phyloP scores from a whole-genome alignment of 2,329 filamentous ascomycete genomes.

The Xylaria sp. region DNA sequence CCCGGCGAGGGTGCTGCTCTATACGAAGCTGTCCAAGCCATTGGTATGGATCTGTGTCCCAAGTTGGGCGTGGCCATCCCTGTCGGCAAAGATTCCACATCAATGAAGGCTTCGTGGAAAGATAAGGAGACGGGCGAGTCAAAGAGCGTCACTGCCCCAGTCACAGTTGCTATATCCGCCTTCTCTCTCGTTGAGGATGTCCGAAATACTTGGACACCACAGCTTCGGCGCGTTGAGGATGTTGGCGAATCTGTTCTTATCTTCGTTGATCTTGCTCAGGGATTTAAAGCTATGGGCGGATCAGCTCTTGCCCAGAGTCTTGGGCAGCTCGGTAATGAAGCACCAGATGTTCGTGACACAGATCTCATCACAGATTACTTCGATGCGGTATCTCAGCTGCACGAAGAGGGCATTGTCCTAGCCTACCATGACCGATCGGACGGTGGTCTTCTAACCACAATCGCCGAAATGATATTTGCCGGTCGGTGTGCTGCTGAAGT shows the following conservation, averaged over 20 bases:
- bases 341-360: conserved; percentile 83
- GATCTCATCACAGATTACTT: conserved; percentile 88
- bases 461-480: conserved; percentile 98
- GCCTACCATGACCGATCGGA: conserved; percentile 31
- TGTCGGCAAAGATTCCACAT: conserved; percentile 97
- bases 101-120: conserved; percentile 98
- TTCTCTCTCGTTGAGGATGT: conserved; percentile 85
- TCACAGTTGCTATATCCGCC: conserved; percentile 89
- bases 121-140: conserved; percentile 67
- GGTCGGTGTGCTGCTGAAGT: conserved; percentile 88
- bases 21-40: conserved; percentile 91
- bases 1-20: conserved; percentile 89
- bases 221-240: conserved; percentile 80
- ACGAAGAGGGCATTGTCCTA: conserved; percentile 52
- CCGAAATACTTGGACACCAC: conserved; percentile 90
- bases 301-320: conserved; percentile 91
- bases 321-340: conserved; percentile 81
- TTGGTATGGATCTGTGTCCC: conserved; percentile 91
- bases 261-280: conserved; percentile 87
- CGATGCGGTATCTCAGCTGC: conserved; percentile 75
- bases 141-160: conserved; percentile 89
- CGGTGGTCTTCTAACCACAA: conserved; percentile 57
- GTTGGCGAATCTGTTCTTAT: conserved; percentile 88
- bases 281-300: conserved; percentile 82
- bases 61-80: conserved; percentile 91